Base-by-base conservation (phyloP, 208 protist species). In the Acanthamoeba rhysodes region DNA sequence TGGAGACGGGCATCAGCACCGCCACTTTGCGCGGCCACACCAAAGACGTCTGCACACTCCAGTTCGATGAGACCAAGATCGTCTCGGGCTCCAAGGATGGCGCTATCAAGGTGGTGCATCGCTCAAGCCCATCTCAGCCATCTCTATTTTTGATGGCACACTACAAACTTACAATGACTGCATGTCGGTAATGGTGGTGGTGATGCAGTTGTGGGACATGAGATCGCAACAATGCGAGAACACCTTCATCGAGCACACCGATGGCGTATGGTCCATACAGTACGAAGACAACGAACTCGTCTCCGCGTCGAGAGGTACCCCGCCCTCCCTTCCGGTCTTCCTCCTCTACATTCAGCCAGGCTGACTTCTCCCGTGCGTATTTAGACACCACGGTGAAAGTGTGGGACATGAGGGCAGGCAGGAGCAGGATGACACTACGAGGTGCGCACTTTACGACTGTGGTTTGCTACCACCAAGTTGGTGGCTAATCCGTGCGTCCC, bases 31-130 rank as follows among this genome's bases (percentile, higher is more conserved):
- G 20, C 37, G 87, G 87, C 8, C 87, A 92, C 59, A 72, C 53
- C 20, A 92, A 92, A 29, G 87, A 92, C 64, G 87, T 92, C 32
- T 92, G 87, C 87, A 76, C 87, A 20, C 87, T 92, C 20, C 87
- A 92, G 64, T 92, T 92, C n/a, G 87, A 92, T 12, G 59, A 92
- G 27, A 24, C n/a, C 8, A 68, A 92, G 32, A 9, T 22, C 59
- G 57, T 92, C 6, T 92, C 87, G 45, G 87, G 87, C 8, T 92
- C 87, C 20, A 68, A 34, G 32, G 87, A 92, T n/a, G 18, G 24
- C 64, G 7, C 64, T 6, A 92, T 92, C 57, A 92, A 92, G 84
- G 84, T 87, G 20, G 24, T 62, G n/a, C 29, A 29, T n/a, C 32
- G 12, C 20, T 90, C 3, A 1, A 41, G 37, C 37, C 4, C 41